Conservation (phyloP, 2,329 filamentous ascomycete species). For the Xylariaceae sp. region DNA sequence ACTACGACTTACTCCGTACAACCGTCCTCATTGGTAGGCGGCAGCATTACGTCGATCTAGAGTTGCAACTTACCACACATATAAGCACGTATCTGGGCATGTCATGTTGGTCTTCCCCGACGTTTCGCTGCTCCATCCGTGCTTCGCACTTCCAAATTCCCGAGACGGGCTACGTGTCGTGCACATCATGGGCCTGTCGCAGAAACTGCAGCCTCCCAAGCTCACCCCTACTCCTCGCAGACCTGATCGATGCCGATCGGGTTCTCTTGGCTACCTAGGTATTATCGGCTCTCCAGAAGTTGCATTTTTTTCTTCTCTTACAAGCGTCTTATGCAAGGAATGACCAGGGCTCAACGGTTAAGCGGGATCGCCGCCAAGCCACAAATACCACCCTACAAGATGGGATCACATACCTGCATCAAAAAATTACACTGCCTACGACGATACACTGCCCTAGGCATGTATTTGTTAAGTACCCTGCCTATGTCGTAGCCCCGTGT, state of each 20-base stretch:
- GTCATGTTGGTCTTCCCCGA: slow-evolving; percentile 1
- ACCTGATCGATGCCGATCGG: slow-evolving; percentile 18
- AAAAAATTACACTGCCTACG: neutral
- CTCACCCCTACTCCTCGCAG: slow-evolving; percentile 11
- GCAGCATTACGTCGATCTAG: neutral
- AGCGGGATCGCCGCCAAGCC: slow-evolving; percentile 23
- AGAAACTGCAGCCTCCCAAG: slow-evolving; percentile 18
- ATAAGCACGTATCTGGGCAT: neutral
- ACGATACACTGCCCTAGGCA: neutral
- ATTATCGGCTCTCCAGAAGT: slow-evolving; percentile 16
- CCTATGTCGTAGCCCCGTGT: neutral
- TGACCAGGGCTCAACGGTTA: slow-evolving; percentile 21
- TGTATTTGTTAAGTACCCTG: neutral
- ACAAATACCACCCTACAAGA: slow-evolving; percentile 20
- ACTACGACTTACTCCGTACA: neutral
- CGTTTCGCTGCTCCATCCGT: slow-evolving; percentile 8
- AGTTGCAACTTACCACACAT: neutral
- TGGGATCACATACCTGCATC: slow-evolving; percentile 2
- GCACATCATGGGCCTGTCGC: slow-evolving; percentile 19
- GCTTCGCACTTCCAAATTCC: slow-evolving; percentile 1
- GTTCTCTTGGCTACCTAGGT: slow-evolving; percentile 9
- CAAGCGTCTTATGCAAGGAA: slow-evolving; percentile 22
- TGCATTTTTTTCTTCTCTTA: slow-evolving; percentile 9
- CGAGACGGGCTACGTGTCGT: slow-evolving; percentile 19
- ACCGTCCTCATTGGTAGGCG: neutral